Conservation (phyloP, 176 grass and related monocot genomes). For the Otatea glauca region DNA sequence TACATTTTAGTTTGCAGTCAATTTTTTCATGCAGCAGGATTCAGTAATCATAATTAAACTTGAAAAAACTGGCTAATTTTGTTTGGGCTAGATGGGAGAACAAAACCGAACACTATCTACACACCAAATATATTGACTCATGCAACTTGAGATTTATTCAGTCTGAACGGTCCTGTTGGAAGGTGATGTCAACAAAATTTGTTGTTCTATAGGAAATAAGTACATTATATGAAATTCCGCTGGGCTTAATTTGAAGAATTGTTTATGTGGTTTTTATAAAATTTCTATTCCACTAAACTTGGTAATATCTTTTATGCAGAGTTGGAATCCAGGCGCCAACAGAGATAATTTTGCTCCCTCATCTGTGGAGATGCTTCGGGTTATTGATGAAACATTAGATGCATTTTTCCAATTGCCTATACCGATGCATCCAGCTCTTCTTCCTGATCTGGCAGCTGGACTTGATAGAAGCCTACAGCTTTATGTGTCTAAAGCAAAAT, state of each 20-base stretch:
- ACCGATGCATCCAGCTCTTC: constrained; percentile 84
- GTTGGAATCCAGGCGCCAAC: constrained; percentile 89
- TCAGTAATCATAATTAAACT: neutral
- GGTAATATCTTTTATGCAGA: constrained; percentile 55
- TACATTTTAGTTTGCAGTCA: neutral
- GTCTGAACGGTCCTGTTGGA: constrained; percentile 1
- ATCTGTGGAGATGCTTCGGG: constrained; percentile 83
- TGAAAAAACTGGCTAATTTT: neutral
- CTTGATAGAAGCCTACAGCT: constrained; percentile 89
- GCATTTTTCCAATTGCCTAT: constrained; percentile 92
- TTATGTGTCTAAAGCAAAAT: constrained; percentile 89
- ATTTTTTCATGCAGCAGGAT: neutral
- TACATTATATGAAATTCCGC: constrained; percentile 12
- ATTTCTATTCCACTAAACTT: constrained; percentile 42
- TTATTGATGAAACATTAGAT: constrained; percentile 94
- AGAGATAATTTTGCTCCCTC: constrained; percentile 89
- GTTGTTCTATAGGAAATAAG: neutral
- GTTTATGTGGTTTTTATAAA: neutral
- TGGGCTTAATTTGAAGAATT: constrained; percentile 24
- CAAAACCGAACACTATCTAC: constrained; percentile 13
- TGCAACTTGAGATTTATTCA: neutral
- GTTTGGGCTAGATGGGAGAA: neutral
- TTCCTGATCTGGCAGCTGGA: constrained; percentile 81
- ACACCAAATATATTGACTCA: constrained; percentile 17
- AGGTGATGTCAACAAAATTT: neutral